Evolutionary conservation across 2,329 filamentous ascomycete species (phyloP), one percentile per base, ranked within the genome.

Genomic region (Claviceps africana): DNA sequence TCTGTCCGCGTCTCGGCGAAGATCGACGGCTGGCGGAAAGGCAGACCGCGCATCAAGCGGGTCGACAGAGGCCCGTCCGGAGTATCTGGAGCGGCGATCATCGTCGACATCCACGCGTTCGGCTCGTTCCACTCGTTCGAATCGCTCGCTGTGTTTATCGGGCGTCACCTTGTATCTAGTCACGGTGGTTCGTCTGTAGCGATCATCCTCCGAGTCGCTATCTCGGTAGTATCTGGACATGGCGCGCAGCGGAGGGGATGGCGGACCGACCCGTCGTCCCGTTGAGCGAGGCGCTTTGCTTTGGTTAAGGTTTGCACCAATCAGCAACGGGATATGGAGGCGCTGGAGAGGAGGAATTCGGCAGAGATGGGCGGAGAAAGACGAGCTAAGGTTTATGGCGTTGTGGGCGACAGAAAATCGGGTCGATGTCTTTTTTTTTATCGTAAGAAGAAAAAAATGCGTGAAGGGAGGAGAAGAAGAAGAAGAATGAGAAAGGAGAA

Each of bases 141-240:
- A 65, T 9, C 65, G 67, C 54, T 73, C 72, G 47, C 65, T 62
- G 50, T 66, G 62, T 50, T 68, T 67, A 50, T 61, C 65, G 11
- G 70, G 67, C 9, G 64, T 63, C 30, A 77, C 73, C 61, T 77
- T 77, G 67, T 78, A 78, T 52, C 75, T 71, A 55, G 71, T 72
- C 51, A 77, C 69, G n/a, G 72, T 76, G 5, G 73, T 71, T 54
- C 64, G 68, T 59, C 66, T 68, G 63, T 71, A 72, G 43, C 65
- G 64, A 48, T 76, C 72, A 51, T 76, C 74, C 55, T 73, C 71
- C 15, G 64, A 69, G 47, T 62, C 63, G 55, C 56, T 60, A 49
- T 66, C 64, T 51, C 67, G 65, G 56, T 66, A 68, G 55, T 61
- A 60, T 55, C 65, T 64, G 55, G 65, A 58, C 53, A 54, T 53